phyloP scores from a whole-genome alignment of 176 grass and related monocot genomes.

The Dendrocalamus sinicus region DNA sequence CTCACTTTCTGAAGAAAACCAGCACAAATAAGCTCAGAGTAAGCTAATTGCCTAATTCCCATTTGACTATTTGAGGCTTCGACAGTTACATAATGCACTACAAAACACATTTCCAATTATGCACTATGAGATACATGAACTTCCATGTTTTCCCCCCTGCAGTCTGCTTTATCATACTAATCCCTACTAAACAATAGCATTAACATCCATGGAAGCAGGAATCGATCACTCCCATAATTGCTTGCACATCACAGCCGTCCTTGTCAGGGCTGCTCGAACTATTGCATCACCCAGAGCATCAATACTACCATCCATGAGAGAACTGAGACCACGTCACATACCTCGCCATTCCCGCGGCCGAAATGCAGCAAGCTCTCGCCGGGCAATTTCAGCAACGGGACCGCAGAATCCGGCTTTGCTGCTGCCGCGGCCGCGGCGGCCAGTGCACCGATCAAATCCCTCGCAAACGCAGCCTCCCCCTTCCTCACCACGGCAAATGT shows the following conservation, averaged over 20 bases:
- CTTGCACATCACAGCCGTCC: neutral
- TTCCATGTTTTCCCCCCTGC: neutral
- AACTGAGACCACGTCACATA: slow-evolving; percentile 5
- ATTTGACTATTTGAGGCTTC: slow-evolving; percentile 12
- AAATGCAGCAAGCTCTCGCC: slow-evolving; percentile 63
- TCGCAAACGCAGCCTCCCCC: slow-evolving; percentile 43
- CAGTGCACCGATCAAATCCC: slow-evolving; percentile 64
- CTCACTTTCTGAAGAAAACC: slow-evolving; percentile 60
- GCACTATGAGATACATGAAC: slow-evolving; percentile 23
- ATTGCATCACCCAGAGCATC: neutral
- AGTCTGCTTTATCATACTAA: slow-evolving; percentile 21
- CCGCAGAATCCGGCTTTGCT: slow-evolving; percentile 25
- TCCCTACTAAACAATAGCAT: neutral
- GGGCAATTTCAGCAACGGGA: slow-evolving; percentile 61
- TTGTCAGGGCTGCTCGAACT: neutral
- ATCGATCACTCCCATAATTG: neutral
- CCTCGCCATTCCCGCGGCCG: slow-evolving; percentile 39
- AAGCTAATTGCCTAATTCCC: slow-evolving; percentile 3
- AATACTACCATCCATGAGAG: neutral
- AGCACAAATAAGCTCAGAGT: neutral
- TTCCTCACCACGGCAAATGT: slow-evolving; percentile 61
- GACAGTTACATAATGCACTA: neutral
- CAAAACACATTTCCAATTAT: slow-evolving; percentile 1
- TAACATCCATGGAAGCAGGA: neutral
- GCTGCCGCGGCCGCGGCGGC: slow-evolving; percentile 41